Conservation (phyloP, 78 protist species). For the Isochrysis galbana region DNA sequence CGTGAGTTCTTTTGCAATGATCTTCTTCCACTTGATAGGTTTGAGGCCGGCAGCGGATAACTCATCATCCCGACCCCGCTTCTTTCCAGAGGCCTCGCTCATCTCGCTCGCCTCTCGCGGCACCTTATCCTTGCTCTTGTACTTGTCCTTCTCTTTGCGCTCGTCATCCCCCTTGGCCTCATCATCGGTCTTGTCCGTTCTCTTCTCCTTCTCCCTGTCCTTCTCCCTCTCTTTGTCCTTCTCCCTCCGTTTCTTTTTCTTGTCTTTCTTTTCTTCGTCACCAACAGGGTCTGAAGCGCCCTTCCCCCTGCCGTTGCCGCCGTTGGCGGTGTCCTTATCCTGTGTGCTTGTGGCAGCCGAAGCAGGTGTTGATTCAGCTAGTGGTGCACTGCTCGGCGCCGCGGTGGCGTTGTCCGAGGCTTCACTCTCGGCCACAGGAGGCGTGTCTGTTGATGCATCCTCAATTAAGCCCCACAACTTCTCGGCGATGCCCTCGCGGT, state of each 20-base stretch:
- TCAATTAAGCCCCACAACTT: background rate
- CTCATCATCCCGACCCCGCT: background rate
- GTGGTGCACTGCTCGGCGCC: background rate
- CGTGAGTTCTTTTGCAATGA: background rate
- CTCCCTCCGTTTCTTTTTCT: background rate
- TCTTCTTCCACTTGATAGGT: conserved; percentile 2
- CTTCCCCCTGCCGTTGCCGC: background rate
- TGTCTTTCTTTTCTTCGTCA: background rate
- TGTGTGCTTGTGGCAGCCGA: background rate
- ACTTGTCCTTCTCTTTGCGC: background rate
- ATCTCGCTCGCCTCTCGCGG: background rate
- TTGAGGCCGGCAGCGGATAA: background rate
- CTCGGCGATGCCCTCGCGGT: background rate
- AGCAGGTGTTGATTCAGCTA: background rate
- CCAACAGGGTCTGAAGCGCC: background rate
- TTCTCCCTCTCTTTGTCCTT: background rate
- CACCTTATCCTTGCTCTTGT: background rate
- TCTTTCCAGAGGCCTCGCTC: background rate
- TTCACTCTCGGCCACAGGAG: no score
- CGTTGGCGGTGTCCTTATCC: background rate
- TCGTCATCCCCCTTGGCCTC: background rate
- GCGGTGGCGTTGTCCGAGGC: background rate
- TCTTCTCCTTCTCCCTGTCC: background rate
- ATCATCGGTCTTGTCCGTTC: background rate
- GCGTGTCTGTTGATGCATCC: no score